Conservation (phyloP, 768 basidiomycete genomes). For the Aureoboletus auriporus region DNA sequence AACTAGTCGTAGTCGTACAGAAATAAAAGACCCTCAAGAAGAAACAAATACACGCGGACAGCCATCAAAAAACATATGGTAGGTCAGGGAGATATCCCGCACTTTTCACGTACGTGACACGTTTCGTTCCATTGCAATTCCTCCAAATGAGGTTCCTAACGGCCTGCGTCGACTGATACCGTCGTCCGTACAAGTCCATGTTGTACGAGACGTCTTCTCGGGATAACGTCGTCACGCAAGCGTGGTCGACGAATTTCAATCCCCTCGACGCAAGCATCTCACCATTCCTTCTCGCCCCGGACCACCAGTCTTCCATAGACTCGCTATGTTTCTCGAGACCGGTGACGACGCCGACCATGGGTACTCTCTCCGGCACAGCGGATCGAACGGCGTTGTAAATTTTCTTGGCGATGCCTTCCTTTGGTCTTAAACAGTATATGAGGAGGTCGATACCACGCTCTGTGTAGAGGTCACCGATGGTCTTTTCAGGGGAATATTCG, state of each 20-base stretch:
- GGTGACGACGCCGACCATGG: constrained; percentile 36
- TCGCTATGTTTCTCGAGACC: constrained; percentile 32
- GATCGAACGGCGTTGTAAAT: constrained; percentile 24
- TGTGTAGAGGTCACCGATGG: constrained; percentile 25
- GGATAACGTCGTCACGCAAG: constrained; percentile 39
- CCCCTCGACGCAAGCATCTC: constrained; percentile 29
- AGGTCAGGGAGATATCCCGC: constrained; percentile 27
- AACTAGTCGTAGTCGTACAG: constrained; percentile 14
- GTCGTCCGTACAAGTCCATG: constrained; percentile 30
- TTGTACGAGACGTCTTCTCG: constrained; percentile 30
- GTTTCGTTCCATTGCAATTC: constrained; percentile 28
- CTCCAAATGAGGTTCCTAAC: constrained; percentile 26
- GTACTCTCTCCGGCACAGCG: constrained; percentile 31
- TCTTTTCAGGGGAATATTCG: constrained; percentile 20
- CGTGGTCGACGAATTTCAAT: constrained; percentile 37
- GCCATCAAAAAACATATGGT: constrained; percentile 12
- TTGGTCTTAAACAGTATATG: constrained; percentile 27
- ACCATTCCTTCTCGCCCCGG: constrained; percentile 27
- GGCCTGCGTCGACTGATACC: constrained; percentile 25
- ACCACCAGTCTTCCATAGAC: constrained; percentile 34
- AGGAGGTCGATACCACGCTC: constrained; percentile 31
- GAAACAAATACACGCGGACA: background rate
- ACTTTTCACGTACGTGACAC: constrained; percentile 27
- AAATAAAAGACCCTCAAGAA: background rate
- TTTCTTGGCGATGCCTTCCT: constrained; percentile 27